Conservation (phyloP, 2,329 filamentous ascomycete genomes). For the Verticillium klebahnii region DNA sequence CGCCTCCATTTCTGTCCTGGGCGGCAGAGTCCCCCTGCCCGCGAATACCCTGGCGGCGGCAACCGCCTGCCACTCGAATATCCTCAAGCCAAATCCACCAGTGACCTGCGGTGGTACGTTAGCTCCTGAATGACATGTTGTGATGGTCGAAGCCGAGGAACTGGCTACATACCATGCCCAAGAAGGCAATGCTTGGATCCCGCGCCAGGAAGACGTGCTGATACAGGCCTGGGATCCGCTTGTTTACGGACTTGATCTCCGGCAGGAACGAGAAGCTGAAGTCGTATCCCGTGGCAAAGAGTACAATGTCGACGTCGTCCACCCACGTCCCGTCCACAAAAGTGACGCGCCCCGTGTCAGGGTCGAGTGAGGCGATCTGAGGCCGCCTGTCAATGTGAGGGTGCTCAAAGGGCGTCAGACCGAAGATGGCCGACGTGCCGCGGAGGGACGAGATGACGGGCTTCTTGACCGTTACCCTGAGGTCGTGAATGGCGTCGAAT, state of each 20-base stretch:
- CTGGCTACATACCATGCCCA: conserved; percentile 37
- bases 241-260: conserved; percentile 44
- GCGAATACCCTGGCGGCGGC: conserved; percentile 54
- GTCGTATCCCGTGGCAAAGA: conserved; percentile 63
- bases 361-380: conserved; percentile 40
- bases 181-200: conserved; percentile 52
- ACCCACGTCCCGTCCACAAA: conserved; percentile 52
- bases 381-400: conserved; percentile 43
- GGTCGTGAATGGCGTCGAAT: conserved; percentile 54
- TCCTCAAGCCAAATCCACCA: conserved; percentile 59
- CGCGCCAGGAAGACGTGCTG: conserved; percentile 51
- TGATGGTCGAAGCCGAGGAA: too few species aligned
- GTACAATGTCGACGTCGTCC: conserved; percentile 54
- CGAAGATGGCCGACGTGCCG: conserved; percentile 47
- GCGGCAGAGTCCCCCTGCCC: conserved; percentile 46
- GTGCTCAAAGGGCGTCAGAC: conserved; percentile 53
- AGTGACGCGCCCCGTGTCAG: conserved; percentile 37
- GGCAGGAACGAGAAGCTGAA: conserved; percentile 61
- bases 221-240: conserved; percentile 51
- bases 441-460: conserved; percentile 49
- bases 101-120: conserved; percentile 23
- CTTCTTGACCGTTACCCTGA: conserved; percentile 36
- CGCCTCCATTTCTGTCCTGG: conserved; percentile 37
- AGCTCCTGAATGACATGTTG: too few species aligned
- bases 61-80: conserved; percentile 66